These are phyloP conservation scores for Choiromyces venosus DNA, from an alignment of 495 filamentous ascomycete genomes.

Conservation along the genomic window DNA sequence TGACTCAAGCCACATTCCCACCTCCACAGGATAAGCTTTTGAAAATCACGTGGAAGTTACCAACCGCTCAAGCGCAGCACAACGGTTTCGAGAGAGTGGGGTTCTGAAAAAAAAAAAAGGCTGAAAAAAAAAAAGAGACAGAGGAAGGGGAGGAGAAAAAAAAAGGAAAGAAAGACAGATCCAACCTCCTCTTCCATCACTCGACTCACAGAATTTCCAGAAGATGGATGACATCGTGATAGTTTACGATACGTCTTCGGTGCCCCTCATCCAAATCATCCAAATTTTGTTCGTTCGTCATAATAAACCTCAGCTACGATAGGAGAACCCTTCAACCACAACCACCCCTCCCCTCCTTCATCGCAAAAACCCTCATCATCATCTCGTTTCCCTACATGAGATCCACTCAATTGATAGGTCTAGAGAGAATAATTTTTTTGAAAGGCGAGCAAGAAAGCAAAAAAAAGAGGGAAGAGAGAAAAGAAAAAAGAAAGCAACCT, in stretches of 20 bases:
- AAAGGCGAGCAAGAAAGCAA: background rate
- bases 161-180: background rate
- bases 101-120: background rate
- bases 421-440: too few relatives aligned
- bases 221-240: conserved; percentile 1
- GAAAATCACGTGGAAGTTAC: background rate
- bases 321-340: background rate
- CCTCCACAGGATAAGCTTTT: background rate
- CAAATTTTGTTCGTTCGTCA: background rate
- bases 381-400: background rate
- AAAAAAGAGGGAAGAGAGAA: background rate
- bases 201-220: background rate
- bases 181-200: background rate
- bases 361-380: background rate
- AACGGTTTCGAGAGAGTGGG: background rate
- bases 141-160: background rate
- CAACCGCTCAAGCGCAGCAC: background rate
- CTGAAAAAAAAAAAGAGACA: background rate
- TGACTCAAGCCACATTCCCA: background rate
- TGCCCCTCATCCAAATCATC: background rate
- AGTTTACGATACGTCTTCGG: background rate
- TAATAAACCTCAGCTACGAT: background rate
- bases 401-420: background rate
- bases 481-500: background rate
- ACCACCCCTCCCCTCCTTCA: background rate